phyloP scores from a whole-genome alignment of 441 rosid species.

The Brassica hybrid region DNA sequence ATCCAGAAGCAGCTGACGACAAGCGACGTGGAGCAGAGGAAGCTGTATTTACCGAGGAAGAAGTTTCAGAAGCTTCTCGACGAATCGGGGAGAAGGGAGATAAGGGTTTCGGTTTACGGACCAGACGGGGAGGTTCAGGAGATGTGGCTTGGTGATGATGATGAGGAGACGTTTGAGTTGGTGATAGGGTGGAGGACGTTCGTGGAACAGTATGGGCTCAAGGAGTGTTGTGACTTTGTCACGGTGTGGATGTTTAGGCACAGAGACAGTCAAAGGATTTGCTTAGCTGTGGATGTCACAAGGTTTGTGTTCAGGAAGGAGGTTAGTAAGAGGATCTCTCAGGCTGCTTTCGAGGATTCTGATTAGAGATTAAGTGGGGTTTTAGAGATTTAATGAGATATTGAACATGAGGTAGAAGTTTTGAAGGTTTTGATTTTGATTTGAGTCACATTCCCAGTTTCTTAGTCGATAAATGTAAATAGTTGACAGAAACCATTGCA shows the following conservation, averaged over 20 bases:
- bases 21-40: not conserved
- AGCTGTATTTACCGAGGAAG: not conserved
- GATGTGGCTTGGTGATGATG: not conserved
- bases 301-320: not conserved
- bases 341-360: not conserved
- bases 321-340: constrained; percentile 13
- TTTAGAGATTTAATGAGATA: not conserved
- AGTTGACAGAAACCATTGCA: not conserved
- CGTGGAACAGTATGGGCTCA: not conserved
- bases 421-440: constrained; percentile 3
- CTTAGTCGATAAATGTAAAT: not conserved
- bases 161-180: not conserved
- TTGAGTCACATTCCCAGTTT: constrained; percentile 1
- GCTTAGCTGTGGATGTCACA: not conserved
- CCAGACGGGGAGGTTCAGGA: constrained; percentile 1
- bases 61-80: not conserved
- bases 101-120: not conserved
- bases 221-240: not conserved
- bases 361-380: not conserved
- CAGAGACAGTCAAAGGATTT: not conserved
- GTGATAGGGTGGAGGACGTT: not conserved
- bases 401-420: not conserved
- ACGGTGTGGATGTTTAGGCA: constrained; percentile 15
- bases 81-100: not conserved
- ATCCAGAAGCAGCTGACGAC: constrained; percentile 8